Evolutionary conservation across 345 rosid genomes (phyloP), one percentile per base, ranked within the genome.

Genomic region (Firmiana major): DNA sequence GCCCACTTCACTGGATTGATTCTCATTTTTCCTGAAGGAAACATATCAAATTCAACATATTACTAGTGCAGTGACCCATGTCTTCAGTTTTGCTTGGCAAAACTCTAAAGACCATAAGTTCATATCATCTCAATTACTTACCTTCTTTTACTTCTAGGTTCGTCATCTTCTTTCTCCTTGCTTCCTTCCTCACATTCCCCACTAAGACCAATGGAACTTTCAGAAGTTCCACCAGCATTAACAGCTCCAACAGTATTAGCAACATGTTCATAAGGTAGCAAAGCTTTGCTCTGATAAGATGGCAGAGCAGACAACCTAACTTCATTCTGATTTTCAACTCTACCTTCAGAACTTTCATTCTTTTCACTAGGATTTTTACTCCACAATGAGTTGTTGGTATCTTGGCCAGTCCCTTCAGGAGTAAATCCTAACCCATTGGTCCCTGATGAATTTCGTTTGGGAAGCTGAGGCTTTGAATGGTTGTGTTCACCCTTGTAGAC

Each of bases 401-500:
- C 89, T 74, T 88, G 86, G 16, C 48, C 88, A 57, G 84, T 82
- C 68, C 81, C 87, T 64, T 89, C 89, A 1, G 88, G 71, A 31
- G 65, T 78, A 66, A 80, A 22, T 49, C 82, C 93, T 58, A 55
- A 42, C 31, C 85, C 93, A 66, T 85, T 94, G 40, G 81, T 74
- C 68, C 83, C 90, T 2, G 86, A 77, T 17, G 89, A 82, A 46
- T 80, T 85, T 24, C 88, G 89, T 51, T 89, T 93, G 0, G 92
- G 91, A 69, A 90, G 92, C 70, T 84, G 91, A 40, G 98, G 97
- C 82, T 94, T 97, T 11, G 83, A 74, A 79, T 97, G 99, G 72
- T 84, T 92, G 80, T 97, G 99, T 63, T 92, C 99, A 24, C 98
- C 98, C 75, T 90, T 92, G 85, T 97, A 97, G 34, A 97, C 98